A percentile compares a stretch with the other conserved stretches of the same genome.
These are phyloP conservation scores for Penicillium cosmopolitanum DNA, from an alignment of 495 filamentous ascomycete species.

Conservation along the genomic window DNA sequence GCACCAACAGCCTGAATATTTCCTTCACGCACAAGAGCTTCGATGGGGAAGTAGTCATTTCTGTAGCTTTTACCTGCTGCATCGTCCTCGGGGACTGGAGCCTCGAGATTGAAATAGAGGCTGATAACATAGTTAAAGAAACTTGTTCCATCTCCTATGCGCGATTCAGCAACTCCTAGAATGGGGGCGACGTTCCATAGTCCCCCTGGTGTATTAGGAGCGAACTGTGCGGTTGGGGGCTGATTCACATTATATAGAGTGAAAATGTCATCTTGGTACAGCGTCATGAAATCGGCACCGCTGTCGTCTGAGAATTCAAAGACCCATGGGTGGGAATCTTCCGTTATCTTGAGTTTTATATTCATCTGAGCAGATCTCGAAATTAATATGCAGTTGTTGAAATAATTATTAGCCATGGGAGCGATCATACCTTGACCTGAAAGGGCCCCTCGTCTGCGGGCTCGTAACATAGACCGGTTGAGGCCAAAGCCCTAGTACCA, in stretches of 20 bases:
- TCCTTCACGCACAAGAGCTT: not conserved
- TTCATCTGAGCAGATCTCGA: not conserved
- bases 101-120: not conserved
- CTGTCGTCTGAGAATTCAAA: not conserved
- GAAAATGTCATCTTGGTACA: not conserved
- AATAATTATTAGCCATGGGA: too few species aligned
- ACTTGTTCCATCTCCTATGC: not conserved
- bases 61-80: too few species aligned
- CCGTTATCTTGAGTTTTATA: not conserved
- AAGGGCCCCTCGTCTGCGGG: not conserved
- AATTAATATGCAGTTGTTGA: not conserved
- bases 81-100: not conserved
- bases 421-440: not conserved
- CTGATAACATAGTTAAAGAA: not conserved
- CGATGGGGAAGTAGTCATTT: not conserved
- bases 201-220: too few species aligned
- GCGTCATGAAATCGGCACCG: not conserved
- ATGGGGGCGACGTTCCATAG: not conserved
- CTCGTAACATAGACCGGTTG: not conserved
- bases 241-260: not conserved
- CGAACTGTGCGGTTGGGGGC: too few species aligned
- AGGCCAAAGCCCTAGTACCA: not conserved
- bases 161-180: not conserved
- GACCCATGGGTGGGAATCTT: not conserved
- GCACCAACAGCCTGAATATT: not conserved